These are phyloP conservation scores for Erythrobasidium yunnanense DNA, from an alignment of 768 basidiomycete species.

Conservation along the genomic window DNA sequence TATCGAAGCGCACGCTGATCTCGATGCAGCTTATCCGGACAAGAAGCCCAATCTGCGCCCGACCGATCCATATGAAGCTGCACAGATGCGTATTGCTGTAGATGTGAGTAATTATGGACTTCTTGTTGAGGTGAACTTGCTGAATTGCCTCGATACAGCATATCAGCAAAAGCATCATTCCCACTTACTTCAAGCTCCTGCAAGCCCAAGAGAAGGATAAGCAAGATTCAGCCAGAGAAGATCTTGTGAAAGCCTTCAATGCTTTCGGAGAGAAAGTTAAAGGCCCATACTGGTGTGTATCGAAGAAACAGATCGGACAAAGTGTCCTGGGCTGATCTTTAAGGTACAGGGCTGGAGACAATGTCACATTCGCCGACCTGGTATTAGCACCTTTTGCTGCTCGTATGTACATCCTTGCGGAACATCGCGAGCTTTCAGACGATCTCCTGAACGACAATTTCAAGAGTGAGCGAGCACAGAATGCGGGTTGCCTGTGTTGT, in stretches of 20 bases:
- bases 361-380: conserved; percentile 46
- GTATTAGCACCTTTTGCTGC: conserved; percentile 58
- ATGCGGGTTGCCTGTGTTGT: no score
- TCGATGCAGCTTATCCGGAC: conserved; percentile 31
- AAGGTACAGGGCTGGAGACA: conserved; percentile 49
- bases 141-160: no score
- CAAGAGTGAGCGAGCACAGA: conserved; percentile 44
- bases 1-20: not conserved
- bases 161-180: conserved; percentile 50
- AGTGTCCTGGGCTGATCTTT: conserved; percentile 47
- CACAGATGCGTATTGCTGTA: not conserved
- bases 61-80: conserved; percentile 44
- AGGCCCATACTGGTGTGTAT: conserved; percentile 38
- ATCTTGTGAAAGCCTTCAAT: conserved; percentile 16
- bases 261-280: conserved; percentile 41
- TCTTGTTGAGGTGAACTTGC: no score
- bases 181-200: conserved; percentile 49
- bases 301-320: no score
- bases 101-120: no score
- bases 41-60: conserved; percentile 49
- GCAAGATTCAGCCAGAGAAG: conserved; percentile 39
- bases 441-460: conserved; percentile 40
- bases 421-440: conserved; percentile 44
- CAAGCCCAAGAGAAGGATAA: conserved; percentile 42
- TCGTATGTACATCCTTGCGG: conserved; percentile 50